A percentile compares a stretch with the other conserved stretches of the same genome.
Evolutionary conservation across 495 filamentous ascomycete species (phyloP).

Genomic region (Penicillium antarcticum): DNA sequence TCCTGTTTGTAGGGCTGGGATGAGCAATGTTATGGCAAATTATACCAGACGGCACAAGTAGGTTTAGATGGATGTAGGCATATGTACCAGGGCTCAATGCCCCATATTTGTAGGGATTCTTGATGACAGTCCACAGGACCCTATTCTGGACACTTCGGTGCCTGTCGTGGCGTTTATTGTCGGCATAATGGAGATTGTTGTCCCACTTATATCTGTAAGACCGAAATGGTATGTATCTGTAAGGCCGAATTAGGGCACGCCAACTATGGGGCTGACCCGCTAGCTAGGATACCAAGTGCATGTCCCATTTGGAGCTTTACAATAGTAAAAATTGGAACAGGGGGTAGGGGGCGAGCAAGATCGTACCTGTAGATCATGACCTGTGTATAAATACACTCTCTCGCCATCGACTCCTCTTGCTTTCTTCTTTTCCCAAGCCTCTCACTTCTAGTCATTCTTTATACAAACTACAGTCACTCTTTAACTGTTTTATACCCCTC

Average conservation of each 20-base stretch:
- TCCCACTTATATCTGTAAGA: slow-evolving; percentile 3
- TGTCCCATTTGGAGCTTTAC: background rate
- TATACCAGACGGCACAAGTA: no score
- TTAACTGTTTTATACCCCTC: slow-evolving; percentile 19
- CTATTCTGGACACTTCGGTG: background rate
- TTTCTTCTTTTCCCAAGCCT: slow-evolving; percentile 14
- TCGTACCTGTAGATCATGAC: slow-evolving; percentile 1
- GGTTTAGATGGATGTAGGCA: background rate
- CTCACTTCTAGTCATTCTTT: slow-evolving; percentile 21
- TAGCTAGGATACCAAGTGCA: slow-evolving; percentile 6
- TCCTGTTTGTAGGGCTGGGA: background rate
- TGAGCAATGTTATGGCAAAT: background rate
- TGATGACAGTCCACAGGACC: background rate
- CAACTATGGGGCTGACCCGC: slow-evolving; percentile 19
- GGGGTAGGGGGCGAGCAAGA: background rate
- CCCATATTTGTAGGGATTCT: background rate
- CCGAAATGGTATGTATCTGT: background rate
- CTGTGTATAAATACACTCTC: slow-evolving; percentile 17
- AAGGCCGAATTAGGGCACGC: background rate
- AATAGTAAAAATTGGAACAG: background rate
- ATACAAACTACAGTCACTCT: slow-evolving; percentile 32
- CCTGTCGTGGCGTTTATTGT: background rate
- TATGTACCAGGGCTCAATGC: background rate
- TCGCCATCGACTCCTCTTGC: slow-evolving; percentile 4
- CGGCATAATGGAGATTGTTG: slow-evolving; percentile 3